These are phyloP conservation scores for Jatropha podagrica DNA, from an alignment of 441 rosid species.

Conservation along the genomic window DNA sequence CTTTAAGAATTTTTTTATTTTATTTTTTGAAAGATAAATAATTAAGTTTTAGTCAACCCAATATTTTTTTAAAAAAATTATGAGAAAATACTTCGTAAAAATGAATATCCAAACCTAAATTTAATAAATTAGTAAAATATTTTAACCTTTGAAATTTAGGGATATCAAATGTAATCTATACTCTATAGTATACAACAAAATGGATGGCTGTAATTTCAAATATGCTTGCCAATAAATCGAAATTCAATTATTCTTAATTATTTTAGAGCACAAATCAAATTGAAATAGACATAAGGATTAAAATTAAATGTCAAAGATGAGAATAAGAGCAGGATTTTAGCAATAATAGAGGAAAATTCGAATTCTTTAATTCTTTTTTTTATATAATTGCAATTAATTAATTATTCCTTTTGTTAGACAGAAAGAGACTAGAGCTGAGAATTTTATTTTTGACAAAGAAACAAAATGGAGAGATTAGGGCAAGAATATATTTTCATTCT, in stretches of 20 bases:
- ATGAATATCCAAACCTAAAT: too few relatives aligned
- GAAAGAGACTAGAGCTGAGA: background rate
- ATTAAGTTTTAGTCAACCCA: too few relatives aligned
- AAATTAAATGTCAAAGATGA: background rate
- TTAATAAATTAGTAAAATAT: too few relatives aligned
- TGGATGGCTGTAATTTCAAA: background rate
- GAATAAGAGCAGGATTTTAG: background rate
- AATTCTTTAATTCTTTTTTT: background rate
- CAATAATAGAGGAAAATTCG: background rate
- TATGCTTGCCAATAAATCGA: background rate
- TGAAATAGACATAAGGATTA: background rate
- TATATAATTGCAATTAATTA: background rate
- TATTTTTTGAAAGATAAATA: too few relatives aligned
- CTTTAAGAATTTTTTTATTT: too few relatives aligned
- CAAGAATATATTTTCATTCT: background rate
- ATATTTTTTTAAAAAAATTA: too few relatives aligned
- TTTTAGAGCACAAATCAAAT: background rate
- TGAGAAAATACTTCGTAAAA: too few relatives aligned
- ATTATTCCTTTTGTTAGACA: background rate
- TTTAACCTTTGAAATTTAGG: too few relatives aligned
- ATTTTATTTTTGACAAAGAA: constrained; percentile 9
- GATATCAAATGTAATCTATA: too few relatives aligned
- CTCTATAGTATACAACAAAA: background rate
- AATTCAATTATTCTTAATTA: background rate
- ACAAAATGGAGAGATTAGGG: background rate